Percentiles rank a stretch among this genome's conserved stretches.
These are phyloP conservation scores for Lagenidium giganteum DNA, from an alignment of 352 stramenopile species.

Conservation along the genomic window DNA sequence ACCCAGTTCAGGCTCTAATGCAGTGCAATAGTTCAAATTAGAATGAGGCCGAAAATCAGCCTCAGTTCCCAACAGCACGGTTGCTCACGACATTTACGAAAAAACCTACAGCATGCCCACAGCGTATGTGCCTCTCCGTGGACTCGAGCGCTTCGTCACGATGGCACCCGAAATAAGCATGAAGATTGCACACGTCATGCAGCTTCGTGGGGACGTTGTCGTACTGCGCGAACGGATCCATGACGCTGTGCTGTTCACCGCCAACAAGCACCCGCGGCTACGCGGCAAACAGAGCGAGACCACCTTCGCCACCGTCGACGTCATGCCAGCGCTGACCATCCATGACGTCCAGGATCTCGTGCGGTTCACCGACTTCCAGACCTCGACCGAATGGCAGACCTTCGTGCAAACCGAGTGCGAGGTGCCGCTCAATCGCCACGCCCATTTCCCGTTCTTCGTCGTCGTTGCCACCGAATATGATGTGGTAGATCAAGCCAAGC, in stretches of 20 bases:
- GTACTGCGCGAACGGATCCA: not conserved
- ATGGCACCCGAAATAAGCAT: slow-evolving; percentile 1
- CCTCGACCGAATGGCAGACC: not conserved
- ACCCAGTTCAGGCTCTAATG: too few relatives aligned
- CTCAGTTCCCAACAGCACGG: too few relatives aligned
- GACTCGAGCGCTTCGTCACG: slow-evolving; percentile 5
- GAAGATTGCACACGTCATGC: slow-evolving; percentile 14
- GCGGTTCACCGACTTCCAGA: not conserved
- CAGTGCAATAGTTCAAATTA: too few relatives aligned
- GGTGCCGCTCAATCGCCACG: slow-evolving; percentile 5
- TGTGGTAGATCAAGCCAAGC: slow-evolving; percentile 12
- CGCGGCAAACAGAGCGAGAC: slow-evolving; percentile 16
- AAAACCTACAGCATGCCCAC: too few relatives aligned
- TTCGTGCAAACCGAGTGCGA: not conserved
- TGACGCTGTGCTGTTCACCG: slow-evolving; percentile 18
- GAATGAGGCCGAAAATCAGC: too few relatives aligned
- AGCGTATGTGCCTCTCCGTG: too few relatives aligned
- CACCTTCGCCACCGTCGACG: slow-evolving; percentile 21
- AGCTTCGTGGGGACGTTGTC: slow-evolving; percentile 1
- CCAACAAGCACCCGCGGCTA: slow-evolving; percentile 36
- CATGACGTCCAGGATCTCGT: too few relatives aligned
- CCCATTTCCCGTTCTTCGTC: slow-evolving; percentile 7
- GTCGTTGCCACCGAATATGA: slow-evolving; percentile 18
- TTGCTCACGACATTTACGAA: too few relatives aligned
- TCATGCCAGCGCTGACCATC: slow-evolving; percentile 19